phyloP scores from a whole-genome alignment of 306 rosid species.

The Lathyrus aphaca region DNA sequence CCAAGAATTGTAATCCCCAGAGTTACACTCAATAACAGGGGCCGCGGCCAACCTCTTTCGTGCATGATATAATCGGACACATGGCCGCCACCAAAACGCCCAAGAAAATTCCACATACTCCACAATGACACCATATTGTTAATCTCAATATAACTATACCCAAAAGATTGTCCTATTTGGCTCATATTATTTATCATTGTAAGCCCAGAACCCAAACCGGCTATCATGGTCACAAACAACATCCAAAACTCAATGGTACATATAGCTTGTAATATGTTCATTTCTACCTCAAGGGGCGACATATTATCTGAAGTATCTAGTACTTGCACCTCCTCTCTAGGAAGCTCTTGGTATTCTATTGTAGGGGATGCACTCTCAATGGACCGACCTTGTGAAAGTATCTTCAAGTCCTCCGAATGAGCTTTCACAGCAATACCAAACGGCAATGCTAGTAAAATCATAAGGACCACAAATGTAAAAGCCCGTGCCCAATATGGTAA shows the following conservation, averaged over 20 bases:
- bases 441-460: constrained; percentile 63
- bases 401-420: constrained; percentile 46
- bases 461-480: constrained; percentile 48
- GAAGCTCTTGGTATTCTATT: constrained; percentile 52
- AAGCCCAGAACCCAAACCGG: constrained; percentile 86
- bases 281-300: constrained; percentile 44
- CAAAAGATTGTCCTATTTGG: constrained; percentile 82
- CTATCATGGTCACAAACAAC: constrained; percentile 68
- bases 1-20: constrained; percentile 63
- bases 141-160: constrained; percentile 61
- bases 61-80: constrained; percentile 77
- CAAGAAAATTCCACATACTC: constrained; percentile 96
- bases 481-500: constrained; percentile 55
- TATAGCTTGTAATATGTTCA: constrained; percentile 66
- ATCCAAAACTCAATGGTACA: constrained; percentile 73
- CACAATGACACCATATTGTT: constrained; percentile 72
- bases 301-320: constrained; percentile 33
- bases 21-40: constrained; percentile 60
- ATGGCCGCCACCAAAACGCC: constrained; percentile 86
- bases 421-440: constrained; percentile 68
- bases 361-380: constrained; percentile 34
- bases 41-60: constrained; percentile 72
- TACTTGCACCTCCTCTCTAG: constrained; percentile 43
- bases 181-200: constrained; percentile 88
- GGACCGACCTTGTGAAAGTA: constrained; percentile 7